These are phyloP conservation scores for Chernovozyma sophiae-reginae DNA, from an alignment of 1,139 yeast species.

Conservation along the genomic window DNA sequence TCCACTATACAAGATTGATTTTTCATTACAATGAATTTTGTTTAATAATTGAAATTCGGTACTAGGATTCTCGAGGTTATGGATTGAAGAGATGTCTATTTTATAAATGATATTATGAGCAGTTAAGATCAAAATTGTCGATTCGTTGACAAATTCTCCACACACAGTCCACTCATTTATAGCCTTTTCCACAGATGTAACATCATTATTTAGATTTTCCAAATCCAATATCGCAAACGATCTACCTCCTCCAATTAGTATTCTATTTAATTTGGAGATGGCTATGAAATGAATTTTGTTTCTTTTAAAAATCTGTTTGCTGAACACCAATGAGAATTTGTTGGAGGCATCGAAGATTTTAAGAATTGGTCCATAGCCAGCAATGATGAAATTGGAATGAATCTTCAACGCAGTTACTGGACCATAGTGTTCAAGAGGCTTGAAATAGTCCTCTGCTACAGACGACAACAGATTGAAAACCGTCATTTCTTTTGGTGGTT, in stretches of 20 bases:
- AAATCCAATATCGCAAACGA: constrained; percentile 50
- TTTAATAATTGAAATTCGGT: constrained; percentile 23
- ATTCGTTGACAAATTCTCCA: constrained; percentile 43
- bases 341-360: constrained; percentile 43
- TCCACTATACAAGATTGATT: constrained; percentile 86
- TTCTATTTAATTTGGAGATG: constrained; percentile 22
- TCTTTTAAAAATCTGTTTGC: constrained; percentile 51
- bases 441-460: constrained; percentile 17
- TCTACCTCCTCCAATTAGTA: constrained; percentile 69
- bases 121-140: constrained; percentile 52
- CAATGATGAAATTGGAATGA: constrained; percentile 36
- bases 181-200: constrained; percentile 37
- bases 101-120: constrained; percentile 74
- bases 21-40: constrained; percentile 57
- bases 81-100: constrained; percentile 31
- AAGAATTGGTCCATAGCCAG: constrained; percentile 72
- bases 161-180: constrained; percentile 77
- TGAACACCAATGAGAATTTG: constrained; percentile 30
- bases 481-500: constrained; percentile 4
- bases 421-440: constrained; percentile 52
- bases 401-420: constrained; percentile 69
- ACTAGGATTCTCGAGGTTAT: neutral
- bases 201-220: constrained; percentile 4
- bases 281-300: constrained; percentile 80
- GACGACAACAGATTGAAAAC: constrained; percentile 13